These are phyloP conservation scores for Cucurbita maxima DNA, from an alignment of 306 rosid species.

Conservation along the genomic window DNA sequence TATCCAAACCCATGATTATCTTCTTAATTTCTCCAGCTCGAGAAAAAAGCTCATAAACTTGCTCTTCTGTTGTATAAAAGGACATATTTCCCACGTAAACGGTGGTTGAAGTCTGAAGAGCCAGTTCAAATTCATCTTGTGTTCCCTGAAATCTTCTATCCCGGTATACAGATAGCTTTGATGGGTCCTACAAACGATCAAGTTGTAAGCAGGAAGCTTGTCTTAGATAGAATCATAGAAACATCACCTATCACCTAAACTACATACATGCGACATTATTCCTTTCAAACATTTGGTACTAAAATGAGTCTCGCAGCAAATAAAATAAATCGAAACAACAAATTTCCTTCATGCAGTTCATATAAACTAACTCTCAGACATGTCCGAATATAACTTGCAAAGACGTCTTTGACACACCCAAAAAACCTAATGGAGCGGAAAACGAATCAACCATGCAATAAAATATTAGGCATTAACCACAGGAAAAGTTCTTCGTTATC, in stretches of 20 bases:
- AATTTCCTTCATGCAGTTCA: background rate
- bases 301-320: background rate
- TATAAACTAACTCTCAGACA: background rate
- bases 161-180: slow-evolving; percentile 72
- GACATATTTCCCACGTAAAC: slow-evolving; percentile 88
- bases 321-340: background rate
- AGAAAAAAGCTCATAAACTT: slow-evolving; percentile 77
- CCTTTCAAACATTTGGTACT: background rate
- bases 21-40: slow-evolving; percentile 93
- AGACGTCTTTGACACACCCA: background rate
- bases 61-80: slow-evolving; percentile 92
- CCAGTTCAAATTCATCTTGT: slow-evolving; percentile 75
- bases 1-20: slow-evolving; percentile 95
- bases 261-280: background rate
- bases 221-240: background rate
- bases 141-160: slow-evolving; percentile 76
- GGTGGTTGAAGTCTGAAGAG: slow-evolving; percentile 50
- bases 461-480: background rate
- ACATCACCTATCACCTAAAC: background rate
- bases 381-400: background rate
- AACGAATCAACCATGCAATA: background rate
- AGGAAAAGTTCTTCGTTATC: background rate
- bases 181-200: slow-evolving; percentile 35
- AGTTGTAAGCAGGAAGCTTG: background rate
- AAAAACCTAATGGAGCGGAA: background rate